Conservation (phyloP, 2,329 filamentous ascomycete species). For the Lachnellula hyalina region DNA sequence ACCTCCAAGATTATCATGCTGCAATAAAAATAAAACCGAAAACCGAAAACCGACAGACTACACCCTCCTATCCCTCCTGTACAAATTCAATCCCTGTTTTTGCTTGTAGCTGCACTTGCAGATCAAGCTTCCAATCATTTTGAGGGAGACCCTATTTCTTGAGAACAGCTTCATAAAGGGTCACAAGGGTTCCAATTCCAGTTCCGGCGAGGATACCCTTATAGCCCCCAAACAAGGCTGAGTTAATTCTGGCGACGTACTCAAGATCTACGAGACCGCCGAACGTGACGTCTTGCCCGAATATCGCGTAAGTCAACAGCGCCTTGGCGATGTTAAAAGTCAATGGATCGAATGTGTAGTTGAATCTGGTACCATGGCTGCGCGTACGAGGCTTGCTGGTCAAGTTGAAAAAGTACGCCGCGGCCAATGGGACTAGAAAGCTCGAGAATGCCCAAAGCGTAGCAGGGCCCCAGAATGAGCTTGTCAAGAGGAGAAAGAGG, state of each 20-base stretch:
- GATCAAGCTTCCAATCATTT: neutral
- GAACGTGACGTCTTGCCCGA: constrained; percentile 60
- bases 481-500: constrained; percentile 70
- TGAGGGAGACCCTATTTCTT: constrained; percentile 47
- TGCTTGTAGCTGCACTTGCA: constrained; percentile 7
- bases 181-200: constrained; percentile 61
- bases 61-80: constrained; percentile 1
- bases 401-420: constrained; percentile 89
- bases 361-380: constrained; percentile 39
- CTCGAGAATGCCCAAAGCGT: constrained; percentile 72
- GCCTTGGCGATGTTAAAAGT: constrained; percentile 89
- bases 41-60: neutral
- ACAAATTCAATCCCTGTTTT: neutral
- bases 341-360: constrained; percentile 72
- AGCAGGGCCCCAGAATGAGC: constrained; percentile 78
- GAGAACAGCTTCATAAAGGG: constrained; percentile 73
- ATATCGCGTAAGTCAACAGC: constrained; percentile 74
- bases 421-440: constrained; percentile 61
- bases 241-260: constrained; percentile 58
- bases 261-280: constrained; percentile 55
- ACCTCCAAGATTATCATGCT: constrained; percentile 3
- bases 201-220: constrained; percentile 64
- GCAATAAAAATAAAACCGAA: constrained; percentile 6
- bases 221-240: constrained; percentile 66
- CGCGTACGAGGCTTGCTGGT: constrained; percentile 45